A percentile compares a stretch with the other conserved stretches of the same genome.
Conservation (phyloP, 2,329 filamentous ascomycete genomes). For the Colletotrichum navitas region DNA sequence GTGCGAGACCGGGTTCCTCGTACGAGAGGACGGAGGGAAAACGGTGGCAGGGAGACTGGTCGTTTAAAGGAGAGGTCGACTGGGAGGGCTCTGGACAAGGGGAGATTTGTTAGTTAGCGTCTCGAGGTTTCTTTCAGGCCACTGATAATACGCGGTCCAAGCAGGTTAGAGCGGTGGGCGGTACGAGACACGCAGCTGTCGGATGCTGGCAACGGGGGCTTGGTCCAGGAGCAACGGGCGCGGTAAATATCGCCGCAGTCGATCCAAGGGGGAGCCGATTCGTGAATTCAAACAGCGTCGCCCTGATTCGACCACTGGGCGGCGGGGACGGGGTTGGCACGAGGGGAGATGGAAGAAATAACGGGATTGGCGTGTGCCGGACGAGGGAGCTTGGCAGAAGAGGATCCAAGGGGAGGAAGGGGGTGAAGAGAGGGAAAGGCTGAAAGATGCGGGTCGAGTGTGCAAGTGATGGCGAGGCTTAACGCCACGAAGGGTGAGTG, state of each 20-base stretch:
- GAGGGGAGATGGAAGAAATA: constrained; percentile 45
- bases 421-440: constrained; percentile 44
- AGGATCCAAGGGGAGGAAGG: constrained; percentile 44
- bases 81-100: constrained; percentile 56
- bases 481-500: constrained; percentile 60
- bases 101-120: constrained; percentile 53
- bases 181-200: constrained; percentile 34
- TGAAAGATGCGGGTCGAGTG: background rate
- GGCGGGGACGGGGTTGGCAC: constrained; percentile 43
- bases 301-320: constrained; percentile 44
- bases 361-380: constrained; percentile 15
- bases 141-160: constrained; percentile 42
- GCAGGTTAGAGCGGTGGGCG: constrained; percentile 30
- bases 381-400: constrained; percentile 34
- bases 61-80: constrained; percentile 62
- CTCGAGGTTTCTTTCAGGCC: constrained; percentile 31
- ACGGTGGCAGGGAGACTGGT: constrained; percentile 60
- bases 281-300: constrained; percentile 8
- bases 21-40: constrained; percentile 49
- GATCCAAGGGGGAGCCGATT: constrained; percentile 33
- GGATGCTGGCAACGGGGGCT: constrained; percentile 28
- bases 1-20: constrained; percentile 52
- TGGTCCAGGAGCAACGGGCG: constrained; percentile 46
- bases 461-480: constrained; percentile 54
- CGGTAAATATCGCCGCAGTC: constrained; percentile 38